These are phyloP conservation scores for Sporothrix mexicana DNA, from an alignment of 2,329 filamentous ascomycete genomes.

Conservation along the genomic window DNA sequence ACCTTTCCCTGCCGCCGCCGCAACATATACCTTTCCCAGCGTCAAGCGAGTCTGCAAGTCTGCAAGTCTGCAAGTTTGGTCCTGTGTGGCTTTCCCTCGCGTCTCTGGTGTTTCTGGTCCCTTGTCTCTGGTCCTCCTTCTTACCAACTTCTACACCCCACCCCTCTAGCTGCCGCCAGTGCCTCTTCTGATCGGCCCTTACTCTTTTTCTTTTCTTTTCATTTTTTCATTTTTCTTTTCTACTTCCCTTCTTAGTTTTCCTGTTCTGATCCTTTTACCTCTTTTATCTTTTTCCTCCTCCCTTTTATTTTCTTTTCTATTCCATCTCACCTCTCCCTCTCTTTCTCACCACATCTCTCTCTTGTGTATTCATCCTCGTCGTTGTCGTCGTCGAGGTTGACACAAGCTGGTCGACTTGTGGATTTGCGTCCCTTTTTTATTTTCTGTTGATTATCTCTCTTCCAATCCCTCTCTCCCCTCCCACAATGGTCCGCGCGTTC, in stretches of 20 bases:
- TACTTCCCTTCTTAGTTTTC: conserved; percentile 2
- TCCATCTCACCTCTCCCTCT: background rate
- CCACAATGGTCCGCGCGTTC: conserved; percentile 33
- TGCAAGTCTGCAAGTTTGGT: too few relatives aligned
- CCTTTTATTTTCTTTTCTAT: background rate
- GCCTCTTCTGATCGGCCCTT: conserved; percentile 20
- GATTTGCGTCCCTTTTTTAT: conserved; percentile 15
- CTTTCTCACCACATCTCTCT: conserved; percentile 13
- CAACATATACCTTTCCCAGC: conserved; percentile 5
- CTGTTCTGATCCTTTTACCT: background rate
- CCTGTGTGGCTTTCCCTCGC: background rate
- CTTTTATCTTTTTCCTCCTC: background rate
- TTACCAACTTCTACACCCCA: background rate
- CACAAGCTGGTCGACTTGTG: conserved; percentile 13
- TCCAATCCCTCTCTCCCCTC: background rate
- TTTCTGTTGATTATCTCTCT: background rate
- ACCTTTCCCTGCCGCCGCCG: conserved; percentile 11
- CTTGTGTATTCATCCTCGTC: conserved; percentile 10
- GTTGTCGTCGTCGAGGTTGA: conserved; percentile 14
- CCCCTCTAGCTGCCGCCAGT: conserved; percentile 8
- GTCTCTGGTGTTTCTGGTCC: background rate
- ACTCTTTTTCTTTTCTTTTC: background rate
- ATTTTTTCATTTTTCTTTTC: conserved; percentile 21
- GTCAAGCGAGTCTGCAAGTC: background rate
- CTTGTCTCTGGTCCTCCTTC: background rate